Evolutionary conservation across 169 alveolate genomes (phyloP).

Genomic region (Eimeria falciformis): DNA sequence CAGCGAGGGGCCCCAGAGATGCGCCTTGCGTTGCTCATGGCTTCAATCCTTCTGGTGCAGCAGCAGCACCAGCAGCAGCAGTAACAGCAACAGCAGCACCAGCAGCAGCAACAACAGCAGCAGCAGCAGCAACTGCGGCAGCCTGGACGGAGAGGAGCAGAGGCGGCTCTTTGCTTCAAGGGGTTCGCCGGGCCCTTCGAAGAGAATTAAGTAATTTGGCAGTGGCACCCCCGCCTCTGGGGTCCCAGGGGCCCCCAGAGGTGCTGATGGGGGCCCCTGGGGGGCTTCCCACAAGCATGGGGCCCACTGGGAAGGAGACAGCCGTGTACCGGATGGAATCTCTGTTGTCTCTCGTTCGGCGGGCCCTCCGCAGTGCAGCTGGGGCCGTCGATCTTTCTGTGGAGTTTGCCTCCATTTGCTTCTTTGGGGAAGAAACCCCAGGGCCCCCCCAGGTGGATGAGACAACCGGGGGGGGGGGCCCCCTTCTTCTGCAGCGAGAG

Average conservation of each 20-base stretch:
- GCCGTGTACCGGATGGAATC: slow-evolving; percentile 44
- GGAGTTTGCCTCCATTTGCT: neutral
- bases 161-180: neutral
- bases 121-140: slow-evolving; percentile 5
- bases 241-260: slow-evolving; percentile 46
- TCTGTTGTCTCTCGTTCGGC: slow-evolving; percentile 23
- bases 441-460: neutral
- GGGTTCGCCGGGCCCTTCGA: neutral
- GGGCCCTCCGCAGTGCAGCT: slow-evolving; percentile 58
- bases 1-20: too few relatives aligned
- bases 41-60: neutral
- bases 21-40: neutral
- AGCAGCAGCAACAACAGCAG: slow-evolving; percentile 27
- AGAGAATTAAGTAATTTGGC: too few relatives aligned
- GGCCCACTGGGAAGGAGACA: neutral
- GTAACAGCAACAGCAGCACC: slow-evolving; percentile 43
- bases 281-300: neutral
- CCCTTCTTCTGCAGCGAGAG: too few relatives aligned
- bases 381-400: slow-evolving; percentile 43
- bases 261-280: neutral
- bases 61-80: slow-evolving; percentile 3
- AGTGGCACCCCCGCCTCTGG: too few relatives aligned
- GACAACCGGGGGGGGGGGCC: neutral
- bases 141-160: neutral
- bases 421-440: neutral